A percentile compares a stretch with the other conserved stretches of the same genome.
Conservation (phyloP, 768 basidiomycete genomes). For the Artomyces pyxidatus region DNA sequence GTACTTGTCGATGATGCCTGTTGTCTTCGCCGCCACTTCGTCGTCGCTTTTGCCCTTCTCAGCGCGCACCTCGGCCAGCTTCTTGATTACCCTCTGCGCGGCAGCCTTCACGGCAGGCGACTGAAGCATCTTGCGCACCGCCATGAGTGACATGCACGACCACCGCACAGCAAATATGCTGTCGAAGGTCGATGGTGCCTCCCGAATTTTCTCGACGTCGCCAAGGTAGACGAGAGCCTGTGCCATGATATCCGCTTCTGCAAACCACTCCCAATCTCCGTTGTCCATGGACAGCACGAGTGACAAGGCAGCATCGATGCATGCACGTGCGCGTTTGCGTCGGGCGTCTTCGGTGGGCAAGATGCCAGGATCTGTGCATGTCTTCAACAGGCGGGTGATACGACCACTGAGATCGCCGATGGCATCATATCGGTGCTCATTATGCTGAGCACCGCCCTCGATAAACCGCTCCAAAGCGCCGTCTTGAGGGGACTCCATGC, state of each 20-base stretch:
- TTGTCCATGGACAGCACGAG: slow-evolving; percentile 4
- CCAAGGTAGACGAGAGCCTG: slow-evolving; percentile 6
- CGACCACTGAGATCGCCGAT: slow-evolving; percentile 1
- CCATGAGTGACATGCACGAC: slow-evolving; percentile 11
- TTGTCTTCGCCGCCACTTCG: not conserved
- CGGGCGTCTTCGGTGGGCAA: not conserved
- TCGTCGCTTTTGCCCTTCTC: not conserved
- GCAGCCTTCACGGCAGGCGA: not conserved
- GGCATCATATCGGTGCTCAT: not conserved
- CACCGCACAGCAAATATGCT: slow-evolving; percentile 4
- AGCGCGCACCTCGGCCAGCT: not conserved
- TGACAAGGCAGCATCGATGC: slow-evolving; percentile 5
- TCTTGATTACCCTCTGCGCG: not conserved
- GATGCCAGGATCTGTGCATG: slow-evolving; percentile 7
- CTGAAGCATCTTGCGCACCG: not conserved
- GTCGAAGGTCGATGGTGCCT: not conserved
- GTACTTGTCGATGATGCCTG: slow-evolving; percentile 3
- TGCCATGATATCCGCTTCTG: slow-evolving; percentile 3
- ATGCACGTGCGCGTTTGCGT: slow-evolving; percentile 6
- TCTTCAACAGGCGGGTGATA: slow-evolving; percentile 8
- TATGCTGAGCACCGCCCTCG: not conserved
- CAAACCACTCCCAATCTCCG: slow-evolving; percentile 2
- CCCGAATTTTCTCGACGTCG: not conserved
- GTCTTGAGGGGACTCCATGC: not conserved
- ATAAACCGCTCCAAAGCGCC: too few species aligned